Conservation (phyloP, 805 yeast species). For the Zygosaccharomyces lentus region DNA sequence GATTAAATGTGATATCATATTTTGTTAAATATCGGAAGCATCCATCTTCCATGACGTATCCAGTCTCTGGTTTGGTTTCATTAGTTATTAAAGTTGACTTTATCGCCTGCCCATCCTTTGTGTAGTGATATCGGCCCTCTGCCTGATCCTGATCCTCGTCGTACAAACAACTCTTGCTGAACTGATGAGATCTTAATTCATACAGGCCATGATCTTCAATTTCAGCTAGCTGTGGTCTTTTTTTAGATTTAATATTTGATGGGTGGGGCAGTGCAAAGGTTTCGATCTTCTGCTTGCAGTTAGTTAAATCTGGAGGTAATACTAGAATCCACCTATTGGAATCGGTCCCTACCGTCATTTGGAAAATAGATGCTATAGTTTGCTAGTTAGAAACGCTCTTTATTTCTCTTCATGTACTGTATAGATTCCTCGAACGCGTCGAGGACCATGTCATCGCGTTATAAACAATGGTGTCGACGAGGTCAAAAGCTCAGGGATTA, state of each 20-base stretch:
- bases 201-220: slow-evolving; percentile 12
- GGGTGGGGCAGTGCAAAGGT: slow-evolving; percentile 30
- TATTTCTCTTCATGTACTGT: not conserved
- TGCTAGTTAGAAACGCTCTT: not conserved
- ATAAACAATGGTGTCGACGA: not conserved
- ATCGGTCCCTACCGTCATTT: slow-evolving; percentile 5
- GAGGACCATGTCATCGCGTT: not conserved
- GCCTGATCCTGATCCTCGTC: slow-evolving; percentile 22
- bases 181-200: slow-evolving; percentile 22
- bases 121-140: slow-evolving; percentile 27
- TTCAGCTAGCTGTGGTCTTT: slow-evolving; percentile 15
- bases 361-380: not conserved
- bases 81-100: slow-evolving; percentile 27
- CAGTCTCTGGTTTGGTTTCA: slow-evolving; percentile 21
- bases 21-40: slow-evolving; percentile 16
- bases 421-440: not conserved
- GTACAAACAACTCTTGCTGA: slow-evolving; percentile 25
- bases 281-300: slow-evolving; percentile 1
- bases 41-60: slow-evolving; percentile 21
- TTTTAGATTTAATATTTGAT: slow-evolving; percentile 23
- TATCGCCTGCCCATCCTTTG: slow-evolving; percentile 21
- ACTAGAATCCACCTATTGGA: slow-evolving; percentile 6
- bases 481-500: too few relatives aligned
- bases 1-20: slow-evolving; percentile 27
- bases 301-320: slow-evolving; percentile 7